Evolutionary conservation across 1,284 basidiomycete genomes (phyloP).

Genomic region (Crucibulum parvulum): DNA sequence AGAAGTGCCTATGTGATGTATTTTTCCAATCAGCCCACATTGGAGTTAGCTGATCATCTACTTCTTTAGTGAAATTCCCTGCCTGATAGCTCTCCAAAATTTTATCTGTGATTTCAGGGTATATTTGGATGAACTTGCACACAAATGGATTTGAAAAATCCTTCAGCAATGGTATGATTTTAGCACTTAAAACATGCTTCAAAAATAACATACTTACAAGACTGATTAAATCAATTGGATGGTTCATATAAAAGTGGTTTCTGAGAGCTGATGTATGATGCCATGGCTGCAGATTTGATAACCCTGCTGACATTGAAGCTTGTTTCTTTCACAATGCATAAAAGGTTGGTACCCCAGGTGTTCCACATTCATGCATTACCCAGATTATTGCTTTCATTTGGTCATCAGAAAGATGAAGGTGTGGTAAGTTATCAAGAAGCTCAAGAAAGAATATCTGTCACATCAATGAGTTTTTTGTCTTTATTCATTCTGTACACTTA

Average conservation of each 20-base stretch:
- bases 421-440: conserved; percentile 38
- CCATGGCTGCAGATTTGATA: conserved; percentile 15
- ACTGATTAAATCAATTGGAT: background rate
- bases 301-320: conserved; percentile 10
- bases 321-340: conserved; percentile 29
- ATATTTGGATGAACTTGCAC: background rate
- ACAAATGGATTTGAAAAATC: background rate
- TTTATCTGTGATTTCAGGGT: background rate
- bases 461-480: background rate
- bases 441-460: conserved; percentile 41
- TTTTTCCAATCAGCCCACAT: conserved; percentile 40
- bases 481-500: conserved; percentile 3
- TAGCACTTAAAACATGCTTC: background rate
- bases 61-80: no score
- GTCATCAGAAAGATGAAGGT: conserved; percentile 36
- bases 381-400: conserved; percentile 38
- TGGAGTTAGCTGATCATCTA: conserved; percentile 26
- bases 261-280: conserved; percentile 22
- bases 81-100: no score
- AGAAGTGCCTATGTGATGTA: conserved; percentile 16
- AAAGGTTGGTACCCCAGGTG: conserved; percentile 36
- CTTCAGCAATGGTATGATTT: background rate
- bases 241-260: background rate
- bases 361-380: conserved; percentile 36
- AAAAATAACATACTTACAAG: background rate